phyloP scores from a whole-genome alignment of 305 asterid genomes.

The Rubia occidens region DNA sequence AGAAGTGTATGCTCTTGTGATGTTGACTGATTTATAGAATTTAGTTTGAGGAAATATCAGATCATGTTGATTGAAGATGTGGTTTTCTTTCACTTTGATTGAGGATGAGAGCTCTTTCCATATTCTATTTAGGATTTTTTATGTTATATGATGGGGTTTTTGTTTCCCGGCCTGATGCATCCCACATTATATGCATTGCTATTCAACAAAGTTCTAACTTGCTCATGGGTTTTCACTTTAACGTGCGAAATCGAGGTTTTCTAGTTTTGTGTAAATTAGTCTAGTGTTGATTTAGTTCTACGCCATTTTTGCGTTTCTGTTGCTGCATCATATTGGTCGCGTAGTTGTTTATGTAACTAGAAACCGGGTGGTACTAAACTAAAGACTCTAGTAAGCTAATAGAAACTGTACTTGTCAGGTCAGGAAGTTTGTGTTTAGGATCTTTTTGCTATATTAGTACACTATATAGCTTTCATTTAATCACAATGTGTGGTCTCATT shows the following conservation, averaged over 20 bases:
- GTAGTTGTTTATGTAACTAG: neutral
- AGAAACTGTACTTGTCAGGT: neutral
- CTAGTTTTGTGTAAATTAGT: neutral
- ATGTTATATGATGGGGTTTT: neutral
- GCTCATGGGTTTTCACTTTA: neutral
- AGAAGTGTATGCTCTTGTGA: neutral
- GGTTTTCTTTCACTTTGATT: neutral
- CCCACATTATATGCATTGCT: too few relatives aligned
- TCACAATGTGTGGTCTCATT: neutral
- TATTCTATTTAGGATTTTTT: neutral
- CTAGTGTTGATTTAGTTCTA: neutral
- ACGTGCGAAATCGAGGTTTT: neutral
- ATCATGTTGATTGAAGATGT: neutral
- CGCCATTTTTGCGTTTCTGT: neutral
- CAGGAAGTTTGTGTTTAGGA: neutral
- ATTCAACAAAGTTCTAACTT: too few relatives aligned
- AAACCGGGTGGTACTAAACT: neutral
- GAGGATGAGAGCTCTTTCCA: neutral
- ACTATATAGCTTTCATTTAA: neutral
- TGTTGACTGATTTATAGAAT: neutral
- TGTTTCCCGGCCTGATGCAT: neutral
- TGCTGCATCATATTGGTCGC: neutral
- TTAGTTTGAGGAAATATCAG: neutral
- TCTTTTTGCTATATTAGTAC: neutral
- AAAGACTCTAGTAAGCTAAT: neutral